phyloP scores from a whole-genome alignment of 768 basidiomycete genomes.

The Hygrophorus pudorinus region DNA sequence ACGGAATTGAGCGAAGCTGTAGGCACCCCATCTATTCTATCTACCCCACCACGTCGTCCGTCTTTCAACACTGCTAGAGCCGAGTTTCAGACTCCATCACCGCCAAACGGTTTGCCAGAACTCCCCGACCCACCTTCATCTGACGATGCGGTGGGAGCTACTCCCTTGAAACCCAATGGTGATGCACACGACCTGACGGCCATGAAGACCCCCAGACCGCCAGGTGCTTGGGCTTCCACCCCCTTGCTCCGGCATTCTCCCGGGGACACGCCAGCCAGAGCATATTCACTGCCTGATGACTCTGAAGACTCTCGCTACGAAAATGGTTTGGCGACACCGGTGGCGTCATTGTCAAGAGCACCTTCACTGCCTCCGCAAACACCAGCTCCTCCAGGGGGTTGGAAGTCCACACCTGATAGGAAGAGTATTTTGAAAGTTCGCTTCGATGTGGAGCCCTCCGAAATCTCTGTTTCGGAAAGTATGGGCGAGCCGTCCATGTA shows the following conservation, averaged over 20 bases:
- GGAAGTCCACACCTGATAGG: conserved; percentile 49
- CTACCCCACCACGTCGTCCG: conserved; percentile 39
- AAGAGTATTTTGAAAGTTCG: conserved; percentile 65
- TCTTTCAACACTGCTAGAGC: conserved; percentile 31
- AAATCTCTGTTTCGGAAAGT: conserved; percentile 10
- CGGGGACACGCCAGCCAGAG: background rate
- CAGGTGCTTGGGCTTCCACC: conserved; percentile 28
- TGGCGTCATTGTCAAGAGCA: conserved; percentile 39
- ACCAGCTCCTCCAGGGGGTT: conserved; percentile 62
- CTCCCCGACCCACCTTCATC: conserved; percentile 56
- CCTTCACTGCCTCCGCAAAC: conserved; percentile 40
- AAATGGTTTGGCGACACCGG: conserved; percentile 37
- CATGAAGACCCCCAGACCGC: conserved; percentile 37
- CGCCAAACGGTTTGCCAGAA: conserved; percentile 51
- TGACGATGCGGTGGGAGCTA: conserved; percentile 30
- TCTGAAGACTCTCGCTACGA: conserved; percentile 17
- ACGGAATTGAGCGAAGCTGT: no score
- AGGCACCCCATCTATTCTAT: conserved; percentile 5
- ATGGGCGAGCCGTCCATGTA: conserved; percentile 4
- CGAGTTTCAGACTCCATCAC: conserved; percentile 54
- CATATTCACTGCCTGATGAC: conserved; percentile 13
- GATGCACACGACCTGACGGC: conserved; percentile 16
- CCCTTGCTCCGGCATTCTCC: conserved; percentile 12
- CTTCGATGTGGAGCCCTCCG: conserved; percentile 39
- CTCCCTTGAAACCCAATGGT: conserved; percentile 12